phyloP scores from a whole-genome alignment of 179 eudicot species.

The Sideroxylon spinosum region DNA sequence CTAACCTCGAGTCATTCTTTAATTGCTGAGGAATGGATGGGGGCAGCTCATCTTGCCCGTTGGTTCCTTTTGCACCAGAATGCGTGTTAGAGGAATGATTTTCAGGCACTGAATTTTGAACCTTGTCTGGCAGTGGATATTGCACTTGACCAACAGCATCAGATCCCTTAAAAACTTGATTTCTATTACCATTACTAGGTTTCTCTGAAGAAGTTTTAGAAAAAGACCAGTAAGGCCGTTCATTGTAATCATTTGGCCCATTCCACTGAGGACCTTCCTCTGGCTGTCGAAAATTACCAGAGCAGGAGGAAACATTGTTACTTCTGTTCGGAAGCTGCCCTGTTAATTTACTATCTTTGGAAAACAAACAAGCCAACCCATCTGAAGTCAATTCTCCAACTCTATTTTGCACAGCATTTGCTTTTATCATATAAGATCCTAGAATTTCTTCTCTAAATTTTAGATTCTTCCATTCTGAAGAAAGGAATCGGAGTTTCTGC shows the following conservation, averaged over 20 bases:
- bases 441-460: slow-evolving; percentile 60
- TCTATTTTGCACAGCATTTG: slow-evolving; percentile 16
- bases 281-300: slow-evolving; percentile 14
- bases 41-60: not conserved
- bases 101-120: not conserved
- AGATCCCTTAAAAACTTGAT: slow-evolving; percentile 1
- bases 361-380: slow-evolving; percentile 16
- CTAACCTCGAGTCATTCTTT: not conserved
- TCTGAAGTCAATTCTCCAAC: slow-evolving; percentile 25
- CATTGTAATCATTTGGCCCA: slow-evolving; percentile 12
- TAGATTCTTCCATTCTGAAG: slow-evolving; percentile 55
- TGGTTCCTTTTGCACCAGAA: not conserved
- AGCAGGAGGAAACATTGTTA: slow-evolving; percentile 7
- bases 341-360: slow-evolving; percentile 17
- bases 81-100: not conserved
- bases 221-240: slow-evolving; percentile 7
- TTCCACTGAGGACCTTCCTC: slow-evolving; percentile 17
- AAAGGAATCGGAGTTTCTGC: slow-evolving; percentile 61
- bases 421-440: slow-evolving; percentile 36
- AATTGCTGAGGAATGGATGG: not conserved
- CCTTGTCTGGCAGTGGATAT: not conserved
- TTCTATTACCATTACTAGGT: slow-evolving; percentile 3
- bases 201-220: slow-evolving; percentile 18
- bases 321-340: slow-evolving; percentile 16
- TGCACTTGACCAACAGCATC: slow-evolving; percentile 7